Evolutionary conservation across 2,329 filamentous ascomycete genomes (phyloP).

Genomic region (Dryadomyces quercivorus): DNA sequence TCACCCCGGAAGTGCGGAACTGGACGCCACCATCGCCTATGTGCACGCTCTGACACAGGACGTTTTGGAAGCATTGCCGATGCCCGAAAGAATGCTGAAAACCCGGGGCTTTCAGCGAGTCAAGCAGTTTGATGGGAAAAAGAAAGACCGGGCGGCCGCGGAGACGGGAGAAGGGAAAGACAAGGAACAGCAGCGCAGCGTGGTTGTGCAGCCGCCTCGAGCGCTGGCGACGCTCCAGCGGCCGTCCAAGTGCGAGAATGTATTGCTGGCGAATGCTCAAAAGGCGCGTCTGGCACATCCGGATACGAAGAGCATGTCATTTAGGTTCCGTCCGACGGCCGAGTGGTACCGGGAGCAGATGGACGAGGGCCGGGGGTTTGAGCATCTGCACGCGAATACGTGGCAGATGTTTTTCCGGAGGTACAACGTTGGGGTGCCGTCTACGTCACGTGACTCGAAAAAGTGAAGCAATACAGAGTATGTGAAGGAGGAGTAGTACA

Average conservation of each 20-base stretch:
- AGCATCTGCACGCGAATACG: slow-evolving; percentile 32
- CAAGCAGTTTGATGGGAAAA: slow-evolving; percentile 17
- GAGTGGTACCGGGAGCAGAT: slow-evolving; percentile 39
- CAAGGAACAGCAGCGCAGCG: neutral
- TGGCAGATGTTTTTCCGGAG: slow-evolving; percentile 28
- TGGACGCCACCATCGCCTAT: slow-evolving; percentile 31
- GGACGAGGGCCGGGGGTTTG: slow-evolving; percentile 33
- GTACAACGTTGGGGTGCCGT: neutral
- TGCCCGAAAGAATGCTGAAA: slow-evolving; percentile 16
- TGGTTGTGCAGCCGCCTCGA: neutral
- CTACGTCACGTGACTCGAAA: neutral
- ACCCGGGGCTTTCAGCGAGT: slow-evolving; percentile 26
- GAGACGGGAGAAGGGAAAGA: neutral
- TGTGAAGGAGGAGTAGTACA: too few species aligned
- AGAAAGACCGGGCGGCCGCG: neutral
- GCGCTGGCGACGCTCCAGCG: neutral
- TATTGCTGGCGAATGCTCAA: slow-evolving; percentile 27
- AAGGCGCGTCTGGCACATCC: slow-evolving; percentile 13
- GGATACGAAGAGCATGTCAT: slow-evolving; percentile 19
- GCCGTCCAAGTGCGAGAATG: slow-evolving; percentile 27
- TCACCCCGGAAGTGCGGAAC: neutral
- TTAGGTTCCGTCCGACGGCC: slow-evolving; percentile 32
- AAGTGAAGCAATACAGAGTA: neutral
- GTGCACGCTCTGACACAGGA: slow-evolving; percentile 22
- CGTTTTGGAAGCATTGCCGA: slow-evolving; percentile 24